Evolutionary conservation across 2,329 filamentous ascomycete species (phyloP).

Genomic region (Pseudocercospora eumusae): DNA sequence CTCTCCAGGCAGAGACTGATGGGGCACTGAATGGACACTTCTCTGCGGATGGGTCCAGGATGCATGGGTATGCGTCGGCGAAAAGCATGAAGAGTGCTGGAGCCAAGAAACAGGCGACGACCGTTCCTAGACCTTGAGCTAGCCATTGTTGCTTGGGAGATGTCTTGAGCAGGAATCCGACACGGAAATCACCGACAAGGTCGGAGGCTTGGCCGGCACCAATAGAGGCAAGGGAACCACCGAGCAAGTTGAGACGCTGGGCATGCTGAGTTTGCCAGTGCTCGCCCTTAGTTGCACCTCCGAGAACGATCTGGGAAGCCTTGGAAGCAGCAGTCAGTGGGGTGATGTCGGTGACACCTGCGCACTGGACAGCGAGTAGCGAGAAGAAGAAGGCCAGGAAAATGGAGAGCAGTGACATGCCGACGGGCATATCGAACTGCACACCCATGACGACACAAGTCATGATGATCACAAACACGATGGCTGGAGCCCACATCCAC

Average conservation of each 20-base stretch:
- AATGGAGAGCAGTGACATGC: constrained; percentile 58
- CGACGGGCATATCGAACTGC: constrained; percentile 59
- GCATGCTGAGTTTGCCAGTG: constrained; percentile 54
- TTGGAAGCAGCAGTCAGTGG: constrained; percentile 68
- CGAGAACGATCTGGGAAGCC: constrained; percentile 68
- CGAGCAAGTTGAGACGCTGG: constrained; percentile 66
- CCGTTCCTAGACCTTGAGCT: constrained; percentile 63
- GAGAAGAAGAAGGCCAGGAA: constrained; percentile 63
- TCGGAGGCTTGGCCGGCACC: constrained; percentile 48
- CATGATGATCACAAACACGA: constrained; percentile 52
- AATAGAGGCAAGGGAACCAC: constrained; percentile 53
- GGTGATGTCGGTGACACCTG: constrained; percentile 57
- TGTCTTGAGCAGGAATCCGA: constrained; percentile 67
- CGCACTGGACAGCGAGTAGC: constrained; percentile 63
- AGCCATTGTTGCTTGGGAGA: constrained; percentile 67
- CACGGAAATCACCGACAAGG: constrained; percentile 65
- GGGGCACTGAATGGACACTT: constrained; percentile 63
- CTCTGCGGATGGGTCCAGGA: constrained; percentile 53
- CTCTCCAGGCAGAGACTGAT: constrained; percentile 66
- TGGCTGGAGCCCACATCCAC: constrained; percentile 56
- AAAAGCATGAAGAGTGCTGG: constrained; percentile 69
- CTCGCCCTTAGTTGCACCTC: constrained; percentile 61
- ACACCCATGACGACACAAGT: constrained; percentile 53
- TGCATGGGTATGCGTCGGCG: constrained; percentile 68
- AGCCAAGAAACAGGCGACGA: constrained; percentile 66